Evolutionary conservation across 2,329 filamentous ascomycete genomes (phyloP), one percentile per base, ranked within the genome.

Genomic region (Blastomyces emzantsi): DNA sequence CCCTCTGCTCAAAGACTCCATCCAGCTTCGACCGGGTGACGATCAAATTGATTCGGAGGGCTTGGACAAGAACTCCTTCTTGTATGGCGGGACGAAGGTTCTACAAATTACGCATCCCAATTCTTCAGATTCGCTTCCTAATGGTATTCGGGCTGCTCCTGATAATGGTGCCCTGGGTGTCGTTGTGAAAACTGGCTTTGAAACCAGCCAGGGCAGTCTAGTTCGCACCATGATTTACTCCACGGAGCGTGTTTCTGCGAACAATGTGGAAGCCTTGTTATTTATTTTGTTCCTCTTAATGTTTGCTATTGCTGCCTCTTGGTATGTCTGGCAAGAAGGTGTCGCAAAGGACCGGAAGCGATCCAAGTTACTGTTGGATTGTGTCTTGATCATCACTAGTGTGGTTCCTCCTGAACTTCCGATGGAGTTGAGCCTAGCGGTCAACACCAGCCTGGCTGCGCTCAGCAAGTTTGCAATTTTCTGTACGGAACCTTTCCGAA

Each of bases 211-310:
- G 78, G 94, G 94, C 67, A 97, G 92, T 76, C 85, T 99, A 65
- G 94, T 99, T 65, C 90, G 94, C 66, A 99, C 94, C 69, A 99
- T 99, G 94, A 99, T 99, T 72, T 99, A 96, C 80, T 97, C 95
- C 1, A 99, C 94, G 1, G 94, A 99, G 77, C 91, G 93, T 68
- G 93, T 99, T 30, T 97, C 93, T n/a, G 94, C 94, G 70, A 97
- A 97, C 79, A 97, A 99, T 73, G 87, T 88, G 55, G 94, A 99
- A 78, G 94, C 94, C 1, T 80, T 99, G n/a, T 83, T 96, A 66
- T 99, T 99, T 80, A 99, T 99, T 69, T 83, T 99, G 65, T 99
- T 99, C 83, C 84, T 99, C 36, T 85, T 96, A 62, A 85, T 97
- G 70, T 99, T 99, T 78, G 95, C 95, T 70, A 85, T 99, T 74